Percentiles rank a stretch among this genome's conserved stretches.
phyloP scores from a whole-genome alignment of 2,329 filamentous ascomycete genomes.

The Neofusicoccum laricinum region DNA sequence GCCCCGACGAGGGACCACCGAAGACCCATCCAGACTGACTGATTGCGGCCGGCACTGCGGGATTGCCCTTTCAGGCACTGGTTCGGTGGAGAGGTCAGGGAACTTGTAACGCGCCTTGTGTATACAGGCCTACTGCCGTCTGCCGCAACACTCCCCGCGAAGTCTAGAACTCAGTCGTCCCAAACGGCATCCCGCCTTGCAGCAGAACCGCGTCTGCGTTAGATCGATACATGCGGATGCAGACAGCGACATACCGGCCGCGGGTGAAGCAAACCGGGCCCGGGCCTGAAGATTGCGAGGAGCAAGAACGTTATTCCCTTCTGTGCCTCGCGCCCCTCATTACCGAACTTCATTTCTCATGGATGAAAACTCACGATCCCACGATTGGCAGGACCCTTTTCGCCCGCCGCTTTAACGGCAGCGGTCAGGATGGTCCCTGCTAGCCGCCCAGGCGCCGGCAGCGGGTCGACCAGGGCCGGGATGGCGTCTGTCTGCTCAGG shows the following conservation, averaged over 20 bases:
- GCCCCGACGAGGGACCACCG: neutral
- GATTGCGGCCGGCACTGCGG: neutral
- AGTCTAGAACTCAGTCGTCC: neutral
- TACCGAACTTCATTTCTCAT: neutral
- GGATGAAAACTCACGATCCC: neutral
- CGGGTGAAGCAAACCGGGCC: no score
- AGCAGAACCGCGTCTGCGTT: neutral
- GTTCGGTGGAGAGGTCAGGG: neutral
- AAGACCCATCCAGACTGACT: neutral
- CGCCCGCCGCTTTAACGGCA: slow-evolving; percentile 5
- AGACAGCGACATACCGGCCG: no score
- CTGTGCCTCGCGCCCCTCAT: neutral
- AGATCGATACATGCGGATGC: neutral
- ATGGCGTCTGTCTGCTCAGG: neutral
- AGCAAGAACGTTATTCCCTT: no score
- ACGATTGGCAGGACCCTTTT: neutral
- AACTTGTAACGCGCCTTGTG: neutral
- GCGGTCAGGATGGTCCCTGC: slow-evolving; percentile 6
- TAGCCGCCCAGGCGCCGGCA: neutral
- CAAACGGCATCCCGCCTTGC: slow-evolving; percentile 5
- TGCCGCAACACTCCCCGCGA: neutral
- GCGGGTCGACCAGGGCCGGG: neutral
- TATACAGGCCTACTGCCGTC: neutral
- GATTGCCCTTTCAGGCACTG: neutral
- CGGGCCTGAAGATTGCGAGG: no score